Evolutionary conservation across 345 rosid species (phyloP), one percentile per base, ranked within the genome.

Genomic region (Raphanus raphanistrum): DNA sequence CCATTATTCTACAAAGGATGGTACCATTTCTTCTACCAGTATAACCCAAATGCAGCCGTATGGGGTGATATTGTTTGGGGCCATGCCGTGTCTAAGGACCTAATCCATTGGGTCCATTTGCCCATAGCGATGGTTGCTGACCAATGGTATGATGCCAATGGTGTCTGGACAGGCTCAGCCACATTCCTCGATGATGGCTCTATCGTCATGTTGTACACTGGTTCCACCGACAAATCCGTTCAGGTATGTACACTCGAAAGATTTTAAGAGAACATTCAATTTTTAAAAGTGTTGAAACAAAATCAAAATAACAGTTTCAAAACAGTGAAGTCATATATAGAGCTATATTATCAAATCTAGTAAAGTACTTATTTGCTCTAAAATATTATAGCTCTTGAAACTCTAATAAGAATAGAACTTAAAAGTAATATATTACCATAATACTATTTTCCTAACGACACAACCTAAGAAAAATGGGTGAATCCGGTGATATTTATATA

Each of bases 1-100:
- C 99, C 99, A 48, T 72, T 95, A 48, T 88, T 71, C 73, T 73
- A 92, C 80, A 74, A 70, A 74, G 99, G 99, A 60, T 91, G 92
- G 94, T 92, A 95, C 83, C 99, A 95, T 79, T 85, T 95, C 7
- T 95, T 95, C 86, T 92, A 92, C 82, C 99, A 95, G 45, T 95
- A 91, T 79, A 92, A 95, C 63, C 98, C 97, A 25, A 88, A 90
- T 36, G 89, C 96, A 25, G 97, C 99, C 1, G 79, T 85, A 10
- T 91, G 99, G 99, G 99, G 98, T 48, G 92, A 92, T 80, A 95
- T 95, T 70, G 89, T 93, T 3, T 95, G 99, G 99, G 99, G 98
- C 70, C 99, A 92, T 27, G 89, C 98, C 8, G 92, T 92, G 6
- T 92, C 97, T 32, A 81, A 31, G 82, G 99, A 95, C 87, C 69